These are phyloP conservation scores for Cutaneotrichosporon mucoides DNA, from an alignment of 1,284 basidiomycete genomes.

Conservation along the genomic window DNA sequence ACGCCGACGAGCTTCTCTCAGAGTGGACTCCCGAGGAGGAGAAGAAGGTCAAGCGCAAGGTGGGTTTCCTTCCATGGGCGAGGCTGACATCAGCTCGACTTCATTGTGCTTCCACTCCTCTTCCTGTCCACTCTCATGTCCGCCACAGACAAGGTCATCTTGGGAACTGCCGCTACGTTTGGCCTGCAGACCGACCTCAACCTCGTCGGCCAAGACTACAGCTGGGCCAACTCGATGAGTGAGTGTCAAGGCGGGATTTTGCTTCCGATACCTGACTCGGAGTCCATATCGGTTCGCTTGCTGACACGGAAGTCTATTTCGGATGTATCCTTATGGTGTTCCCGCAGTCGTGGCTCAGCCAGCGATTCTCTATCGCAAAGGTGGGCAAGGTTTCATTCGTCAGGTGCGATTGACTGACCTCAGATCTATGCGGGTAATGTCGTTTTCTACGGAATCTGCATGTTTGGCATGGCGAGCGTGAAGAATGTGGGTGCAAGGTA, in stretches of 20 bases:
- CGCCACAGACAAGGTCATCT: conserved; percentile 24
- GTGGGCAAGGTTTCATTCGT: neutral
- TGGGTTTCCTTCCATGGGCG: too few relatives aligned
- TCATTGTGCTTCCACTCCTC: conserved; percentile 21
- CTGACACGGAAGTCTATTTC: conserved; percentile 21
- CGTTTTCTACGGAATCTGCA: conserved; percentile 16
- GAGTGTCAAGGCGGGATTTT: neutral
- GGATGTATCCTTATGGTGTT: conserved; percentile 23
- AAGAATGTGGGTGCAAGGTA: conserved; percentile 2
- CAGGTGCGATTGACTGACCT: neutral
- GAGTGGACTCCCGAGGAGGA: conserved; percentile 26
- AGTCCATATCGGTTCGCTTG: too few relatives aligned
- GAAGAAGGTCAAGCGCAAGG: conserved; percentile 20
- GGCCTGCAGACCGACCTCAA: conserved; percentile 10
- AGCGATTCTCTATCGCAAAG: conserved; percentile 12
- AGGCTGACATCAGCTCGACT: conserved; percentile 12
- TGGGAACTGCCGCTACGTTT: conserved; percentile 42
- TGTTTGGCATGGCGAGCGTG: conserved; percentile 11
- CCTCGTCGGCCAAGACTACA: conserved; percentile 22
- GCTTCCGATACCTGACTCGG: too few relatives aligned
- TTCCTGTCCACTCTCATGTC: conserved; percentile 7
- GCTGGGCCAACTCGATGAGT: conserved; percentile 24
- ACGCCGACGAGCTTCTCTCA: conserved; percentile 23
- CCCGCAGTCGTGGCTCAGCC: conserved; percentile 21
- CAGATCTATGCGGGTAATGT: conserved; percentile 18